A percentile compares a stretch with the other conserved stretches of the same genome.
Conservation (phyloP, 2,329 filamentous ascomycete species). For the Bisporella sp. region DNA sequence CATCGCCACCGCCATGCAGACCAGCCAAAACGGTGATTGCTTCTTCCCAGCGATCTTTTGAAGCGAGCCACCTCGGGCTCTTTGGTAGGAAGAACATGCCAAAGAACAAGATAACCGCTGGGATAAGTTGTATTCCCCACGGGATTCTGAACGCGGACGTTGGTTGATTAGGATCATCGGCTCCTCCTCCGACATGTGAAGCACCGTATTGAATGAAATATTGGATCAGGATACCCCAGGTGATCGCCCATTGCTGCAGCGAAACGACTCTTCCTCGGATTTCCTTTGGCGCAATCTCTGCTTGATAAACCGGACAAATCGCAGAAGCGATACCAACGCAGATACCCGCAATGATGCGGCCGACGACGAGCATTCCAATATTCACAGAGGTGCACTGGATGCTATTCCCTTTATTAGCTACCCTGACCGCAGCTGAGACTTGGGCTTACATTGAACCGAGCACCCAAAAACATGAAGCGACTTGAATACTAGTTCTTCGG, state of each 20-base stretch:
- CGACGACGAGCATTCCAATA: slow-evolving; percentile 63
- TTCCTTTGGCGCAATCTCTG: slow-evolving; percentile 55
- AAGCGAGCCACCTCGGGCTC: slow-evolving; percentile 64
- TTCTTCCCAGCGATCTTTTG: slow-evolving; percentile 61
- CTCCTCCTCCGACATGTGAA: slow-evolving; percentile 37
- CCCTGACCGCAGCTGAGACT: slow-evolving; percentile 2
- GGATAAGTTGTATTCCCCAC: slow-evolving; percentile 54
- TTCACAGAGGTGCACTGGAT: slow-evolving; percentile 54
- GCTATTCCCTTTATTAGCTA: slow-evolving; percentile 29
- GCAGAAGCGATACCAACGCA: slow-evolving; percentile 67
- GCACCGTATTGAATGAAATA: background rate
- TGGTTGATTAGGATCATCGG: slow-evolving; percentile 42
- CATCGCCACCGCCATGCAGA: slow-evolving; percentile 51
- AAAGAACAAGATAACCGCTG: slow-evolving; percentile 44
- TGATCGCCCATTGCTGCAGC: slow-evolving; percentile 65
- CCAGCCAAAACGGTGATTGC: slow-evolving; percentile 49
- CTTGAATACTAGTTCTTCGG: slow-evolving; percentile 38
- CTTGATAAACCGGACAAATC: slow-evolving; percentile 61
- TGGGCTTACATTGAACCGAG: slow-evolving; percentile 31
- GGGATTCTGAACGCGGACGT: slow-evolving; percentile 51
- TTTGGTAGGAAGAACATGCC: slow-evolving; percentile 56
- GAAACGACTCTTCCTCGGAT: slow-evolving; percentile 54
- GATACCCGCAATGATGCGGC: slow-evolving; percentile 64
- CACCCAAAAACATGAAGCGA: slow-evolving; percentile 43
- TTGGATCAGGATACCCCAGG: slow-evolving; percentile 57